Base-by-base conservation (phyloP, 2,329 filamentous ascomycete species). In the Penicillium sumatraense region DNA sequence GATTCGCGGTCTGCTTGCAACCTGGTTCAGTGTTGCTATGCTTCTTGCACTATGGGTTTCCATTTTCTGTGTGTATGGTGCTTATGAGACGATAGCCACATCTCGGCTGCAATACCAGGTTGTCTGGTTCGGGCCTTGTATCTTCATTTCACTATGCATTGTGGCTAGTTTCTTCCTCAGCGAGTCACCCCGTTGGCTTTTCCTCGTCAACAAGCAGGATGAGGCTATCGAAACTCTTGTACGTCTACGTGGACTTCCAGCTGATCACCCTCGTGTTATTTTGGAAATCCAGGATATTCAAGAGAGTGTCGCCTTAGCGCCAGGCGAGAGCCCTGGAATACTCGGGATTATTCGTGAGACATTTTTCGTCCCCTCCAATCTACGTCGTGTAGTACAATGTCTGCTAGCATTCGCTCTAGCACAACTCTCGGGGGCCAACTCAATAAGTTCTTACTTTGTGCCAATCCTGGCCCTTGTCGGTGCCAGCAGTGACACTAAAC, bases 381-480 rank as follows among this genome's bases (percentile, higher is more conserved):
- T 77, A 5, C 72, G 75, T 16, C 72, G 76, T 10, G 54, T 75
- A 1, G 71, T 76, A 51, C 75, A 77, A 51, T 57, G 61, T 4
- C 48, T 77, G 0, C 52, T 76, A 3, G 67, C 70, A 0, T 78
- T 76, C 41, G 68, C 65, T 0, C 61, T 79, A 1, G 62, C 77
- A 0, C 75, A 81, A 59, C 66, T 80, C 13, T 77, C 75, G 0
- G 75, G 77, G 13, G 77, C 74, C 13, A 77, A 78, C 65, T 68
- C 71, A 5, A 70, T 81, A 36, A 77, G 76, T 1, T 65, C 69
- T 11, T 78, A 81, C 57, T 62, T 80, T 16, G 67, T 80, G 0
- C 71, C 77, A 1, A 75, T 80, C 24, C 53, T 81, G 40, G 68
- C 61, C 2, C 52, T 80, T 10, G 59, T 78, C 5, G 77, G 77